Percentiles rank a stretch among this genome's conserved stretches.
Conservation (phyloP, 139 green algal species). For the Raphidocelis subcapitata region DNA sequence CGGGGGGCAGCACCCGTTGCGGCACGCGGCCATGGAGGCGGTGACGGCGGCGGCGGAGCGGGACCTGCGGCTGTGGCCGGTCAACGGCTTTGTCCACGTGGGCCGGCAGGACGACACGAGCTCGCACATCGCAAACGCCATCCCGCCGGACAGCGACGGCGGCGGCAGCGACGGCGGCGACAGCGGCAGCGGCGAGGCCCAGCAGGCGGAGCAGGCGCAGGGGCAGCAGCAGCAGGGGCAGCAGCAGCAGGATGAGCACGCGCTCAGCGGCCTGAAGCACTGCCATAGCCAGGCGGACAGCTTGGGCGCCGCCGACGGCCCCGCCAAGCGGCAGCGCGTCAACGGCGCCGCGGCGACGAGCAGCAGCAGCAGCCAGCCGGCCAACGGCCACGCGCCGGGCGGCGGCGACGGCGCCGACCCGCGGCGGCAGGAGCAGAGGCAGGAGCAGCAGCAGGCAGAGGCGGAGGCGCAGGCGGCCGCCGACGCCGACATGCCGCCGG, state of each 20-base stretch:
- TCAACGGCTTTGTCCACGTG: conserved; percentile 19
- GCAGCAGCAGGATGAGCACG: conserved; percentile 10
- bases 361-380: neutral
- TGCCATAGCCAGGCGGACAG: neutral
- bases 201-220: neutral
- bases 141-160: neutral
- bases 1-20: conserved; percentile 56
- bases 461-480: neutral
- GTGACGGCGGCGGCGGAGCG: conserved; percentile 60
- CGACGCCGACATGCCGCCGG: too few relatives aligned
- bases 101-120: neutral
- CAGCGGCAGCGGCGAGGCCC: neutral
- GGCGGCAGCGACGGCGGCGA: neutral
- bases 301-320: neutral
- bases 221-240: conserved; percentile 11
- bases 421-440: conserved; percentile 1
- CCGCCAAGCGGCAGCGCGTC: neutral
- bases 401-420: too few relatives aligned
- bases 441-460: neutral
- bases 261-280: too few relatives aligned
- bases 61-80: conserved; percentile 58
- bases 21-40: conserved; percentile 79
- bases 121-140: neutral
- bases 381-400: neutral
- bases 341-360: neutral